Evolutionary conservation across 2,329 filamentous ascomycete genomes (phyloP), one percentile per base, ranked within the genome.

Genomic region (Sarocladiaceae sp.): DNA sequence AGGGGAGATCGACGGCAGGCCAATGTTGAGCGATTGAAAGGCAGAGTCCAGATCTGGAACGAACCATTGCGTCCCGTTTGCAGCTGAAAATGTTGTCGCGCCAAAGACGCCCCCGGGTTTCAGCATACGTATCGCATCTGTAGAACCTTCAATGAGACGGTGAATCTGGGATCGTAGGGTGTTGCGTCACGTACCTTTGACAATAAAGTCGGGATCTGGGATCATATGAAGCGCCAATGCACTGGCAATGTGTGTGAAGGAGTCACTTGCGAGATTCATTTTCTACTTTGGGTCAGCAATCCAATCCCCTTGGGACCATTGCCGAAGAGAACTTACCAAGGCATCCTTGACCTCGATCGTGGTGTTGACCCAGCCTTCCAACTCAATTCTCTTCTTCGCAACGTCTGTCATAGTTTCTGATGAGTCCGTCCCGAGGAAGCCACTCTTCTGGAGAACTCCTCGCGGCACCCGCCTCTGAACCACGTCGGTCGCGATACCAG

Each of bases 371-470:
- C 74, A 79, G 1, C 58, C 60, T 41, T 74, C 65, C 0, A 50
- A 53, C 11, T 55, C 48, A 12, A 66, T 61, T 26, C 70, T 63
- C 44, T 53, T 58, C 48, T 62, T 59, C 5, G 70, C 57, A 19
- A 67, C 50, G 2, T 59, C 61, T 3, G 78, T 56, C 55, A 74
- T 61, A 3, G 52, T 56, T 2, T 61, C 57, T 0, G 71, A 68
- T 18, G 65, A 60, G 51, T 80, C 76, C 3, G 68, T 66, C 23
- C 68, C 74, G n/a, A 73, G 53, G 44, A 79, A 62, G 18, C 61
- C 64, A 57, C 73, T 74, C 44, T 56, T 53, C 7, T 53, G 55
- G 16, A 73, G 59, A 4, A 68, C 56, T 1, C 65, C 52, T 6
- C 54, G 56, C 11, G 62, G 50, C 12, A 78, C 47, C 3, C 52